These are phyloP conservation scores for Pythium grandisporangium DNA, from an alignment of 352 stramenopile genomes.

Conservation along the genomic window DNA sequence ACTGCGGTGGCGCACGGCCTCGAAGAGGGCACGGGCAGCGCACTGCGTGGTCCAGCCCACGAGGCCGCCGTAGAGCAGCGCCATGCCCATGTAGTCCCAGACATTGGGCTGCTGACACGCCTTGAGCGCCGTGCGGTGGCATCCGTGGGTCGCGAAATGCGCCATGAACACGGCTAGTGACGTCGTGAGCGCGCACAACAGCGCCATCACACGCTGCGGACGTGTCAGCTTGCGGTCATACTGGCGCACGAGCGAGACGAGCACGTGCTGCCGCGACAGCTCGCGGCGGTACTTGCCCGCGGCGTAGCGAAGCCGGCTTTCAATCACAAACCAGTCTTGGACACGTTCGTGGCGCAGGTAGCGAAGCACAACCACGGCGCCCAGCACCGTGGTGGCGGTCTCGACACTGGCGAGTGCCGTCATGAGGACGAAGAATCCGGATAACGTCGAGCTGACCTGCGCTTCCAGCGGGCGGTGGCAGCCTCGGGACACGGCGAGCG, in stretches of 20 bases:
- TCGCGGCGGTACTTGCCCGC: slow-evolving; percentile 40
- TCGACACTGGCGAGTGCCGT: slow-evolving; percentile 9
- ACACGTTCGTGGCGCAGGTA: slow-evolving; percentile 2
- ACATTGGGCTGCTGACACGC: slow-evolving; percentile 44
- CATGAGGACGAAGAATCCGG: slow-evolving; percentile 7
- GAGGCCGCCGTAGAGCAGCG: slow-evolving; percentile 43
- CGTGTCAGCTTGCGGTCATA: slow-evolving; percentile 63
- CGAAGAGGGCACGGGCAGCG: slow-evolving; percentile 24
- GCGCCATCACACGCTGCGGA: slow-evolving; percentile 32
- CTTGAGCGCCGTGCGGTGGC: slow-evolving; percentile 43
- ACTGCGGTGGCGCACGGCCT: slow-evolving; percentile 47
- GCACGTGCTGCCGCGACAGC: slow-evolving; percentile 25
- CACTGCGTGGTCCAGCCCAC: slow-evolving; percentile 33
- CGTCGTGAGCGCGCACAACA: slow-evolving; percentile 32
- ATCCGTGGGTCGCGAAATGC: slow-evolving; percentile 48
- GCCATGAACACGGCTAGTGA: slow-evolving; percentile 35
- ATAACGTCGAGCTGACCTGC: slow-evolving; percentile 8
- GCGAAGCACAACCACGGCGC: slow-evolving; percentile 1
- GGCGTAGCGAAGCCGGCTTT: slow-evolving; percentile 37
- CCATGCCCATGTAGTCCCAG: slow-evolving; percentile 33
- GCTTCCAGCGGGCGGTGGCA: slow-evolving; percentile 10
- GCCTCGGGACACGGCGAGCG: slow-evolving; percentile 7
- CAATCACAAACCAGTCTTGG: slow-evolving; percentile 18
- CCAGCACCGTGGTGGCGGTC: slow-evolving; percentile 1
- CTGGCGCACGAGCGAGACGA: slow-evolving; percentile 29